A percentile compares a stretch with the other conserved stretches of the same genome.
phyloP scores from a whole-genome alignment of 2,329 filamentous ascomycete species.

The Phyllosticta paracitricarpa region DNA sequence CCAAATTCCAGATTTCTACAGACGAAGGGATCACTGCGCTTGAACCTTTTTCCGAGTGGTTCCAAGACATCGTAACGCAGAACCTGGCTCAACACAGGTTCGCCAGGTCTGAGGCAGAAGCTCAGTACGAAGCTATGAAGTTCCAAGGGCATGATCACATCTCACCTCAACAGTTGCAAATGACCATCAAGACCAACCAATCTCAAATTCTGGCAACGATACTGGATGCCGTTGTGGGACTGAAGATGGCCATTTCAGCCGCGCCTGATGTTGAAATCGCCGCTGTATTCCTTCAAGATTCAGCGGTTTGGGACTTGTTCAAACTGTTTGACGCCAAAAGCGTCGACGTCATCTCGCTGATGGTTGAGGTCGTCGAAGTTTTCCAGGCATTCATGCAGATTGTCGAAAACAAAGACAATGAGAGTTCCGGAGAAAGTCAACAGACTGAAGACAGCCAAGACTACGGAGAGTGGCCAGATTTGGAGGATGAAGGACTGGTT shows the following conservation, averaged over 20 bases:
- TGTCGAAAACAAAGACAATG: constrained; percentile 12
- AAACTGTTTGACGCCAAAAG: constrained; percentile 43
- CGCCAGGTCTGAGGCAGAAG: constrained; percentile 48
- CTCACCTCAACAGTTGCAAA: constrained; percentile 38
- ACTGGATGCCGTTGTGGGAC: constrained; percentile 40
- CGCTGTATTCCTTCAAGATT: constrained; percentile 33
- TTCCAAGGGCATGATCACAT: constrained; percentile 30
- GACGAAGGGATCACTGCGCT: constrained; percentile 37
- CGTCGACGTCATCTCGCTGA: constrained; percentile 33
- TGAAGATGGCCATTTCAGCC: constrained; percentile 39
- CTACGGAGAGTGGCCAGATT: constrained; percentile 49
- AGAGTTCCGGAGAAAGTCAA: constrained; percentile 20
- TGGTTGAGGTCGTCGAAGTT: constrained; percentile 41
- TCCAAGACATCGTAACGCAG: constrained; percentile 42
- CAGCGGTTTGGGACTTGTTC: constrained; percentile 37
- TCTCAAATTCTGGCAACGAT: constrained; percentile 46
- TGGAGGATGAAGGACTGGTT: constrained; percentile 34
- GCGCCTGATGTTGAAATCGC: constrained; percentile 32
- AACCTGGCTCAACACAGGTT: constrained; percentile 45
- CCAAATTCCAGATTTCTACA: constrained; percentile 47
- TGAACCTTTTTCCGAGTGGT: constrained; percentile 44
- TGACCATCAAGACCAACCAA: constrained; percentile 47
- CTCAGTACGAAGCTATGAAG: constrained; percentile 34
- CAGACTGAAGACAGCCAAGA: constrained; percentile 52
- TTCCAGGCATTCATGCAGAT: constrained; percentile 24